These are phyloP conservation scores for Komagataella mondaviorum DNA, from an alignment of 805 yeast genomes.

Conservation along the genomic window DNA sequence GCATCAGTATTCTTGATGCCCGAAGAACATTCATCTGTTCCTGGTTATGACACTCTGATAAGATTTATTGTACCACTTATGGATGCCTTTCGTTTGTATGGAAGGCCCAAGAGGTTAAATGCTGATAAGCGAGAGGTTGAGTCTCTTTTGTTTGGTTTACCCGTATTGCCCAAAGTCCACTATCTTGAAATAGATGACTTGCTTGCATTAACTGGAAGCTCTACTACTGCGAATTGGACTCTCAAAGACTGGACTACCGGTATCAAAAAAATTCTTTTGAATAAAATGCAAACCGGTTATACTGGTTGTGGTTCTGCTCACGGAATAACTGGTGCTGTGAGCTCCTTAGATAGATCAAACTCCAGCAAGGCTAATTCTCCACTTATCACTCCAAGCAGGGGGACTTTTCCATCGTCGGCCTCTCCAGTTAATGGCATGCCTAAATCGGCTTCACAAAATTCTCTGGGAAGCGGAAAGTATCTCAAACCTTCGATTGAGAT, in stretches of 20 bases:
- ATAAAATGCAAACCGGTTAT: conserved; percentile 46
- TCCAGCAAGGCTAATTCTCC: background rate
- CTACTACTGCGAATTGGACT: conserved; percentile 31
- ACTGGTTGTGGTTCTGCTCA: conserved; percentile 66
- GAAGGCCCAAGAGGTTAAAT: conserved; percentile 63
- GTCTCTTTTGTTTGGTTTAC: conserved; percentile 69
- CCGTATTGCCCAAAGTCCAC: conserved; percentile 66
- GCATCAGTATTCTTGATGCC: conserved; percentile 74
- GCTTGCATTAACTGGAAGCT: conserved; percentile 22
- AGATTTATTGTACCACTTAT: conserved; percentile 63
- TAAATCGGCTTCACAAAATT: background rate
- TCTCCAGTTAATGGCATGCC: background rate
- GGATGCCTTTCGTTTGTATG: conserved; percentile 69
- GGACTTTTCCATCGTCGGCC: background rate
- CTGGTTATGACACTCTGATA: conserved; percentile 74
- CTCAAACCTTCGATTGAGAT: background rate
- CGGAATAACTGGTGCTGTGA: conserved; percentile 46
- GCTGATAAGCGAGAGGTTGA: conserved; percentile 57
- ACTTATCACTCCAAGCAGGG: background rate
- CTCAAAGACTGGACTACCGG: conserved; percentile 44
- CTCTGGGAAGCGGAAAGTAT: background rate
- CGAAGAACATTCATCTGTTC: conserved; percentile 68
- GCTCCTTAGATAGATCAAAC: background rate
- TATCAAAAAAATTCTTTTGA: conserved; percentile 40
- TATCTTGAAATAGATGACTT: conserved; percentile 57